Percentiles rank a stretch among this genome's conserved stretches.
phyloP scores from a whole-genome alignment of 768 basidiomycete genomes.

The Boletus vermiculosoides region DNA sequence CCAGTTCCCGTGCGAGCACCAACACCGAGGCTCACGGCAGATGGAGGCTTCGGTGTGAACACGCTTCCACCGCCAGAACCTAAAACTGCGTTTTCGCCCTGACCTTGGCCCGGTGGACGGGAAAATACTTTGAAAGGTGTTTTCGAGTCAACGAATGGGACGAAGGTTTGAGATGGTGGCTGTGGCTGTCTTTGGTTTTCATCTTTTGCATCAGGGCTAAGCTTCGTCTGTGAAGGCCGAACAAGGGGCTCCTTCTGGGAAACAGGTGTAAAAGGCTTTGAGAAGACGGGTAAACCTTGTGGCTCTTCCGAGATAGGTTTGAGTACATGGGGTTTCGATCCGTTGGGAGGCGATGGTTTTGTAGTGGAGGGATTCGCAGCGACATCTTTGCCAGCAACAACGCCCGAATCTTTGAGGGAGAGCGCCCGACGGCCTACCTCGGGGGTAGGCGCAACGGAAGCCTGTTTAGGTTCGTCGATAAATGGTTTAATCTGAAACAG shows the following conservation, averaged over 20 bases:
- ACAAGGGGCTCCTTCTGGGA: constrained; percentile 37
- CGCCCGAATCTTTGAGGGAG: constrained; percentile 47
- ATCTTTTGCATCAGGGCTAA: constrained; percentile 17
- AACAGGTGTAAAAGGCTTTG: constrained; percentile 65
- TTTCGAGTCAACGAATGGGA: constrained; percentile 40
- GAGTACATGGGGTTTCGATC: constrained; percentile 27
- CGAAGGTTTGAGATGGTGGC: constrained; percentile 37
- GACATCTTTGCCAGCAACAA: constrained; percentile 14
- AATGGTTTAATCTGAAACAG: constrained; percentile 63
- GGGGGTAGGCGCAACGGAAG: constrained; percentile 33
- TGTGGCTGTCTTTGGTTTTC: constrained; percentile 18
- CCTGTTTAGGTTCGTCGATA: constrained; percentile 52
- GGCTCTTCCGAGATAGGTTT: constrained; percentile 38
- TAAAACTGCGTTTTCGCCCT: constrained; percentile 37
- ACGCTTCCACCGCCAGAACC: constrained; percentile 24
- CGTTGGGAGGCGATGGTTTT: constrained; percentile 30
- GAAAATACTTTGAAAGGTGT: constrained; percentile 65
- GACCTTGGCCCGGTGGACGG: constrained; percentile 49
- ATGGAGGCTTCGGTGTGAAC: constrained; percentile 47
- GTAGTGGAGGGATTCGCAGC: constrained; percentile 14
- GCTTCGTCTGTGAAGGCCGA: constrained; percentile 24
- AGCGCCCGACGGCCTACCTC: constrained; percentile 43
- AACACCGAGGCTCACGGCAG: constrained; percentile 7
- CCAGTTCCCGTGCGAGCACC: constrained; percentile 4
- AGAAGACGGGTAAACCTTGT: constrained; percentile 45